A percentile compares a stretch with the other conserved stretches of the same genome.
phyloP scores from a whole-genome alignment of 1,284 basidiomycete species.

The Cryptococcus sp. region DNA sequence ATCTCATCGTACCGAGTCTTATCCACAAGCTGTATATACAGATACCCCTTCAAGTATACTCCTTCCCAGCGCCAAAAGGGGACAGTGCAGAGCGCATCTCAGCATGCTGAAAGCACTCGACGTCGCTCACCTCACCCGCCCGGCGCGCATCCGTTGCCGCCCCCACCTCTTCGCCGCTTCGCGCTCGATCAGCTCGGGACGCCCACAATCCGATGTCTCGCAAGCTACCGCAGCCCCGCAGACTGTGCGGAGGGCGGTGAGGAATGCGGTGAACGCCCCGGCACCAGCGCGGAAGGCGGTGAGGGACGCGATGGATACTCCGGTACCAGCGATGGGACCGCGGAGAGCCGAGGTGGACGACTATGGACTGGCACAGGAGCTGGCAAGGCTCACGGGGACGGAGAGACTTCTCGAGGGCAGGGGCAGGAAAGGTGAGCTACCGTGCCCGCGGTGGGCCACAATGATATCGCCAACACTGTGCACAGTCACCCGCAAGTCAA shows the following conservation, averaged over 20 bases:
- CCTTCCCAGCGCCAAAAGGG: no score
- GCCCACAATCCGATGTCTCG: not conserved
- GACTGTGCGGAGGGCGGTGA: not conserved
- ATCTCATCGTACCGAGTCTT: no score
- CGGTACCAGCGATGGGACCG: conserved; percentile 1
- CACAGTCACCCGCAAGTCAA: conserved; percentile 1
- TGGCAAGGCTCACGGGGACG: not conserved
- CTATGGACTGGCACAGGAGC: conserved; percentile 12
- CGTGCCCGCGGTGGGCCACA: no score
- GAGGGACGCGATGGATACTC: not conserved
- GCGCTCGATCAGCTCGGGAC: conserved; percentile 5
- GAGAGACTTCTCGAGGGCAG: not conserved
- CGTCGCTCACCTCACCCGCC: conserved; percentile 20
- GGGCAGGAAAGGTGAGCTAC: not conserved
- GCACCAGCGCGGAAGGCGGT: not conserved
- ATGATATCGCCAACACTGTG: not conserved
- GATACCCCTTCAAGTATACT: no score
- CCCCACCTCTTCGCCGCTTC: conserved; percentile 7
- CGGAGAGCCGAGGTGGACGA: conserved; percentile 13
- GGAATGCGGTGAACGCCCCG: not conserved
- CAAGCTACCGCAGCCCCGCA: not conserved
- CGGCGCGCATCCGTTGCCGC: conserved; percentile 23
- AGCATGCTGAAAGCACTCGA: conserved; percentile 17
- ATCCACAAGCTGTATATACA: no score
- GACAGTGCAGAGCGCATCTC: not conserved